Percentiles rank a stretch among this genome's conserved stretches.
phyloP scores from a whole-genome alignment of 1,139 yeast genomes.

The Pichiaceae sp. region DNA sequence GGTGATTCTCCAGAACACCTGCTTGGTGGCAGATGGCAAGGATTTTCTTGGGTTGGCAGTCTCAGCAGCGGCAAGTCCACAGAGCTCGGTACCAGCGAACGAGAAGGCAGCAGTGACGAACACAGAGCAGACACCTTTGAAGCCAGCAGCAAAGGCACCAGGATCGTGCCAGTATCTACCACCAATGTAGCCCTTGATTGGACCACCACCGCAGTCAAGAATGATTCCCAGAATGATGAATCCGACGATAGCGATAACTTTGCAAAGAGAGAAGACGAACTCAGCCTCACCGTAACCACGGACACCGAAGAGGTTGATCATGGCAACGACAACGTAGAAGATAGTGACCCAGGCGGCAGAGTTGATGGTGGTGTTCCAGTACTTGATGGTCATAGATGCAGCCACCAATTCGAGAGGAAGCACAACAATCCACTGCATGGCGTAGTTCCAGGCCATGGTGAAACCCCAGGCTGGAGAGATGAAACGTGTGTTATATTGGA shows the following conservation, averaged over 20 bases:
- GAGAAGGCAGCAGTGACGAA: constrained; percentile 85
- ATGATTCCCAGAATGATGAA: constrained; percentile 65
- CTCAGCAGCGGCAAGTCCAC: constrained; percentile 82
- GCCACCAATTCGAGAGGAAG: constrained; percentile 69
- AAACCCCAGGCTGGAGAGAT: constrained; percentile 70
- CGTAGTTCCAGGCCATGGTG: constrained; percentile 66
- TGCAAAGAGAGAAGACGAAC: constrained; percentile 50
- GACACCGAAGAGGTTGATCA: constrained; percentile 52
- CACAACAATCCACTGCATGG: constrained; percentile 60
- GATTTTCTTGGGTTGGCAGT: constrained; percentile 64
- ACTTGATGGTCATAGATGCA: constrained; percentile 56
- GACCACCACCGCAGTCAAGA: constrained; percentile 54
- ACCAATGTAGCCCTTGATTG: constrained; percentile 48
- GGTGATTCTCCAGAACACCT: constrained; percentile 64
- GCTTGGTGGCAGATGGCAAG: constrained; percentile 62
- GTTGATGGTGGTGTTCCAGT: constrained; percentile 50
- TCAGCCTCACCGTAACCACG: constrained; percentile 65
- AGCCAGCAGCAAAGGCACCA: constrained; percentile 53
- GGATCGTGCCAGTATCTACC: constrained; percentile 51
- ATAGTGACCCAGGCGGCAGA: constrained; percentile 63
- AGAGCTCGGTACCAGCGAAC: constrained; percentile 75
- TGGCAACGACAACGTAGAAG: constrained; percentile 48
- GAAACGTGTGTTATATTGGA: constrained; percentile 56
- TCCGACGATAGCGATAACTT: constrained; percentile 56
- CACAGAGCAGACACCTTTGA: constrained; percentile 77